phyloP scores from a whole-genome alignment of 2,329 filamentous ascomycete genomes.

The Ceratocystis ficicola region DNA sequence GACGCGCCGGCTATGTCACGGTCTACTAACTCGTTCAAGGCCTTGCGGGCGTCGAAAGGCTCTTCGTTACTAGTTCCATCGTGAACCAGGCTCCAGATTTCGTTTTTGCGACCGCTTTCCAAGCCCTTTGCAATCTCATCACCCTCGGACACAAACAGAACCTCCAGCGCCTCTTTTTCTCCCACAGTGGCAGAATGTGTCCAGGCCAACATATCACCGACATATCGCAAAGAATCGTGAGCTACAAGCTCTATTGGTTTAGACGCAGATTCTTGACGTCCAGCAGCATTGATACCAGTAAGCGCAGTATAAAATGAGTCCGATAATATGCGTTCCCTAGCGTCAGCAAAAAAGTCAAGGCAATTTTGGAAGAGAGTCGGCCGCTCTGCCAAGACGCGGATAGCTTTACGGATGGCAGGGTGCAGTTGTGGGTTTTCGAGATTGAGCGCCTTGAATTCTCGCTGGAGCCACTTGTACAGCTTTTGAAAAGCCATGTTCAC shows the following conservation, averaged over 20 bases:
- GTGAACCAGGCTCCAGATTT: constrained; percentile 64
- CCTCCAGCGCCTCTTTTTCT: constrained; percentile 82
- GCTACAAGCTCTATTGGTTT: constrained; percentile 93
- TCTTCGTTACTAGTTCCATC: constrained; percentile 38
- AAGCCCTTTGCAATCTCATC: constrained; percentile 71
- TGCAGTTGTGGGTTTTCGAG: constrained; percentile 91
- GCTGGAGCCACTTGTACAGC: constrained; percentile 87
- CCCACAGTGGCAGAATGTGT: constrained; percentile 87
- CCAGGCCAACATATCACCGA: constrained; percentile 97
- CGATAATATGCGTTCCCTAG: constrained; percentile 72
- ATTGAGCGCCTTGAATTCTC: constrained; percentile 83
- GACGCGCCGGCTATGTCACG: constrained; percentile 71
- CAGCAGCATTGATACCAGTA: constrained; percentile 54
- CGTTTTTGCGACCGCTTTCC: constrained; percentile 64
- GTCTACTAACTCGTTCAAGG: constrained; percentile 75
- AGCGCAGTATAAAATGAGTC: constrained; percentile 82
- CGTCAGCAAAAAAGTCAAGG: constrained; percentile 83
- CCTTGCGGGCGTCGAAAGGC: constrained; percentile 67
- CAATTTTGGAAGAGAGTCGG: constrained; percentile 88
- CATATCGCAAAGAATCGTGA: constrained; percentile 81
- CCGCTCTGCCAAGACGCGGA: constrained; percentile 78
- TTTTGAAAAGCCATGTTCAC: constrained; percentile 90
- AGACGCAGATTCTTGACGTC: constrained; percentile 46
- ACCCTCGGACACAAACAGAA: constrained; percentile 80
- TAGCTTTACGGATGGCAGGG: constrained; percentile 65